These are phyloP conservation scores for Adansonia gregorii DNA, from an alignment of 441 rosid genomes.

Conservation along the genomic window DNA sequence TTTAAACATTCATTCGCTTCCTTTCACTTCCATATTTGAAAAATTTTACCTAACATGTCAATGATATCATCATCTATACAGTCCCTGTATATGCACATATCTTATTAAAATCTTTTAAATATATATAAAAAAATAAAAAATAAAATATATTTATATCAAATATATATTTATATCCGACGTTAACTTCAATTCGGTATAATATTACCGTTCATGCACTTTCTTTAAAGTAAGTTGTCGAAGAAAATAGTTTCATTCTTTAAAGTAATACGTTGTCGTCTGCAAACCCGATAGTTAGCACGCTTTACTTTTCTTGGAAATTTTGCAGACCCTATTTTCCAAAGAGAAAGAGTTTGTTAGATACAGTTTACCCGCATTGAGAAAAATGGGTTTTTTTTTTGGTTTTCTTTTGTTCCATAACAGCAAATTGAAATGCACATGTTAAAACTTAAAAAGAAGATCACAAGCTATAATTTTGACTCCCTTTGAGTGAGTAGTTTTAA, in stretches of 20 bases:
- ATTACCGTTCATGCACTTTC: not conserved
- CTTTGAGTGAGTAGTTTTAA: constrained; percentile 13
- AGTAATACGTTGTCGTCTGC: not conserved
- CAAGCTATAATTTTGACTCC: not conserved
- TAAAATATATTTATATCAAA: not conserved
- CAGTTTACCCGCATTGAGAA: constrained; percentile 58
- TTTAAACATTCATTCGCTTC: too few relatives aligned
- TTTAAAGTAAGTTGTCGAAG: not conserved
- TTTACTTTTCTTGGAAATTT: not conserved
- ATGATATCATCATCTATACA: too few relatives aligned
- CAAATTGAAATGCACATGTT: not conserved
- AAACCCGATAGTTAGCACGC: not conserved
- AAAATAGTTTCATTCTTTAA: not conserved
- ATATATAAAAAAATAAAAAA: too few relatives aligned
- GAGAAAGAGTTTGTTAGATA: constrained; percentile 47
- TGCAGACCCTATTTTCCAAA: not conserved
- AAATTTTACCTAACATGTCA: too few relatives aligned
- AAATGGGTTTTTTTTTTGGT: constrained; percentile 29
- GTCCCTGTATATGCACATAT: too few relatives aligned
- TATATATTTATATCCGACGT: not conserved
- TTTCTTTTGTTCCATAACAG: not conserved
- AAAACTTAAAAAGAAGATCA: not conserved
- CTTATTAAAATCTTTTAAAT: too few relatives aligned
- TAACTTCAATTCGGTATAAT: not conserved
- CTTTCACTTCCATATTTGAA: too few relatives aligned